These are phyloP conservation scores for Plantago rigida DNA, from an alignment of 305 asterid species.

Conservation along the genomic window DNA sequence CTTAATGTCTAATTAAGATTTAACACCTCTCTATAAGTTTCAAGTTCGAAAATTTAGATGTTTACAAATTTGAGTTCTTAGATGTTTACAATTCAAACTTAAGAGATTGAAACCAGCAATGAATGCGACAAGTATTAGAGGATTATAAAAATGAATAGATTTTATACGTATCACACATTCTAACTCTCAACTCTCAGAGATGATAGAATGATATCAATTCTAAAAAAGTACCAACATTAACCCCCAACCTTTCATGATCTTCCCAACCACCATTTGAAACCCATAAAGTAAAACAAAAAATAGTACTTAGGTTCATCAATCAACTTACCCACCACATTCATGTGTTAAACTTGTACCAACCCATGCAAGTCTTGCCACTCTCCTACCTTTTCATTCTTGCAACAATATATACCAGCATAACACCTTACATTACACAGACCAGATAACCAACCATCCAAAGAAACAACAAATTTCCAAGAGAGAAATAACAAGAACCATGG, in stretches of 20 bases:
- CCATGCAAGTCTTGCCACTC: conserved; percentile 5
- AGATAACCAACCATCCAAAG: neutral
- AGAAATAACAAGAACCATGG: conserved; percentile 37
- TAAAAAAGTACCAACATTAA: neutral
- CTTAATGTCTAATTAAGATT: too few relatives aligned
- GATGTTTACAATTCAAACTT: too few relatives aligned
- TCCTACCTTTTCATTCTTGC: neutral
- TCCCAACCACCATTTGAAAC: conserved; percentile 35
- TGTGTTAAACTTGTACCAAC: conserved; percentile 8
- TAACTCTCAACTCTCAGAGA: too few relatives aligned
- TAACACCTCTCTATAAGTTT: too few relatives aligned
- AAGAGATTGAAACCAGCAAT: too few relatives aligned
- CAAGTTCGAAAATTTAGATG: too few relatives aligned
- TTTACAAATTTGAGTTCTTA: too few relatives aligned
- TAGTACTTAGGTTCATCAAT: conserved; percentile 25
- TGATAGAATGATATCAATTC: too few relatives aligned
- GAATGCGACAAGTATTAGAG: too few relatives aligned
- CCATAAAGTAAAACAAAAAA: conserved; percentile 23
- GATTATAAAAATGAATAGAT: too few relatives aligned
- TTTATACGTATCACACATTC: too few relatives aligned
- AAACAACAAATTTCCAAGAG: neutral
- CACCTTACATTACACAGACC: neutral
- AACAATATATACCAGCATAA: conserved; percentile 2
- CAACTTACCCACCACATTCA: conserved; percentile 44
- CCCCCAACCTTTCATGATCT: conserved; percentile 18